Base-by-base conservation (phyloP, 257 asterid species). In the Primulina huaijiensis region DNA sequence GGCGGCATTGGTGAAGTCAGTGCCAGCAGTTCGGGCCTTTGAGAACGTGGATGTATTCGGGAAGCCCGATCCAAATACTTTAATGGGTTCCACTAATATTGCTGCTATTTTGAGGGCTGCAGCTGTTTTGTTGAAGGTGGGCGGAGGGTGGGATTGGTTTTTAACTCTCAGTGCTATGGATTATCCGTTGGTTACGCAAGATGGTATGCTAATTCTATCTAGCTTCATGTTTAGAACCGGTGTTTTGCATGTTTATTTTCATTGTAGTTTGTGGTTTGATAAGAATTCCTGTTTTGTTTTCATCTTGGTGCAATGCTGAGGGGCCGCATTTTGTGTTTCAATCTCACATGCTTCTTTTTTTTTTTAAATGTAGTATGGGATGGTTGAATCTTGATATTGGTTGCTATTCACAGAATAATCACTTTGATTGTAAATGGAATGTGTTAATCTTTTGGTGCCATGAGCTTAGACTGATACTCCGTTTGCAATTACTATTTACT, bases 11-110 rank as follows among this genome's bases (percentile, higher is more conserved):
- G 92, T 89, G 75, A 88, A 83, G 77, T 91, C 97, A 19, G 73
- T 91, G 74, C 92, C 97, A 0, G 99, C 76, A 6, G 78, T 83
- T 63, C 83, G 88, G 81, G 95, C 89, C 11, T 94, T 94, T 62
- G 95, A 89, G 77, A 94, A 94, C 71, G 99, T 88, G 67, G 99
- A 94, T 83, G 97, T 94, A 73, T 75, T 94, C 60, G 99, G 99
- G 64, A 89, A 88, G 83, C 95, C 99, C 68, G 99, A 94, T 87
- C 96, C 97, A 17, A 85, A 81, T 63, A 91, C 99, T 20, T 88
- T 82, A 77, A 91, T 94, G 97, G 97, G 97, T 23, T 88, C 96
- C 58, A 87, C 96, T 2, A 84, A 89, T 71, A 75, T 94, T 23
- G 99, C 97, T 10, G 93, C 97, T 23, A 69, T 84, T 70, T 62